phyloP scores from a whole-genome alignment of 2,329 filamentous ascomycete genomes.

The Ophiostoma triangulosporum region DNA sequence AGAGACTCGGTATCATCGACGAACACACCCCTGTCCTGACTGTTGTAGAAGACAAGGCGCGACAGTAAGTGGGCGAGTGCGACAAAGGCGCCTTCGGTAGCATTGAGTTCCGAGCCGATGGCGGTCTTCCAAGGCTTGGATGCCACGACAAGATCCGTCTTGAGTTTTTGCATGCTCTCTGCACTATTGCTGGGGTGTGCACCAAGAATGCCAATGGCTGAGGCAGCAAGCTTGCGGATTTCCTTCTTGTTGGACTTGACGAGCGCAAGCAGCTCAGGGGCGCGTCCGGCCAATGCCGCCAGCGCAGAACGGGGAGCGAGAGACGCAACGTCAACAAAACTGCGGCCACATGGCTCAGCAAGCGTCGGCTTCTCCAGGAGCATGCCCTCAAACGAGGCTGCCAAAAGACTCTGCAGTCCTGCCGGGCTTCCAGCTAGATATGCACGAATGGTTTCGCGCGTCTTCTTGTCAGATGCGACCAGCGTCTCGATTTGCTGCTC shows the following conservation, averaged over 20 bases:
- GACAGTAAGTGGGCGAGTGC: conserved; percentile 32
- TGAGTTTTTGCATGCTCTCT: conserved; percentile 26
- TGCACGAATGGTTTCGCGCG: conserved; percentile 42
- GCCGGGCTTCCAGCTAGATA: conserved; percentile 30
- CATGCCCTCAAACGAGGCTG: conserved; percentile 44
- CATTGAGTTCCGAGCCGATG: conserved; percentile 29
- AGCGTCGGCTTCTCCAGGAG: conserved; percentile 28
- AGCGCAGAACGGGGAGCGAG: conserved; percentile 25
- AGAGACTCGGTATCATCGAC: not conserved
- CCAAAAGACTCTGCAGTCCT: conserved; percentile 32
- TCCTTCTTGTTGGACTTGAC: conserved; percentile 60
- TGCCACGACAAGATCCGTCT: conserved; percentile 32
- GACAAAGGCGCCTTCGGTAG: conserved; percentile 33
- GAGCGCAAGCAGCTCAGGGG: conserved; percentile 40
- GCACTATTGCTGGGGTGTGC: conserved; percentile 43
- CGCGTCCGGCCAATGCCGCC: conserved; percentile 32
- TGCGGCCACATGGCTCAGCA: conserved; percentile 34
- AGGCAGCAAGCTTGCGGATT: conserved; percentile 52
- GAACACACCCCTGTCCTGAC: not conserved
- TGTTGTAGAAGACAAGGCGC: conserved; percentile 29
- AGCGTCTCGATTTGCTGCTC: conserved; percentile 62
- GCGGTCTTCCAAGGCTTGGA: conserved; percentile 37
- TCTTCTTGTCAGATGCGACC: conserved; percentile 54
- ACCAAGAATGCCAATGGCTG: conserved; percentile 61
- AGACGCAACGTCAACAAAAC: conserved; percentile 40